Base-by-base conservation (phyloP, 139 green algal species). In the Microglena sp. region DNA sequence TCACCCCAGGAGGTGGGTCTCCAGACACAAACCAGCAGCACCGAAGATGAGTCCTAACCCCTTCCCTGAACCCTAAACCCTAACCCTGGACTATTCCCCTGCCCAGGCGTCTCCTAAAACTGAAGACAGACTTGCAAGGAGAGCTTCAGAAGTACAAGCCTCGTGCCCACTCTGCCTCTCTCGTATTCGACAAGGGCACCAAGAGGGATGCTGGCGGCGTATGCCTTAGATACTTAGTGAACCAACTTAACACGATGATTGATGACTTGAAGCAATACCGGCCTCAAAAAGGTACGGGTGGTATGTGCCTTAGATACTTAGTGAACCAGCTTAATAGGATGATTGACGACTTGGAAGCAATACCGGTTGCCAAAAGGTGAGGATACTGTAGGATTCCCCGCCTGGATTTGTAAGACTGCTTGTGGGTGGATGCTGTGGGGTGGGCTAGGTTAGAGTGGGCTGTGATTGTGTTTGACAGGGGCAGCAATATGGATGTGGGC, bases 141-240 rank as follows among this genome's bases (percentile, higher is more conserved):
- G 64, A 70, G 54, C 31, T 70, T 28, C 54, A 64, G 53, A 70
- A 70, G 64, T 70, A 70, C 53, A 63, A 62, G 50, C 33, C 53
- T 1, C 50, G 33, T 11, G 53, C 53, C 5, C 53, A 55, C n/a
- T 8, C 36, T 33, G 50, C 31, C 1, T 33, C 31, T 2, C 2
- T 70, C 15, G 55, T 31, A 18, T 63, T 63, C 33, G 33, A 63
- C 34, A 33, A 54, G 5, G 64, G 64, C 30, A 24, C 33, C 53
- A 63, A 33, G 33, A 45, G 3, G 2, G 53, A 21, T 2, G 5
- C 21, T 2, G 64, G 50, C 2, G 64, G 64, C 53, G 27, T 70
- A 27, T 30, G 28, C 27, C 50, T 70, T 18, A 26, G 46, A 28
- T 44, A 62, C 64, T 64, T 54, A 35, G 64, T 63, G 2, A 34